A percentile compares a stretch with the other conserved stretches of the same genome.
Conservation (phyloP, 192 early-diverging fungal genomes). For the Entomortierella lignicola region DNA sequence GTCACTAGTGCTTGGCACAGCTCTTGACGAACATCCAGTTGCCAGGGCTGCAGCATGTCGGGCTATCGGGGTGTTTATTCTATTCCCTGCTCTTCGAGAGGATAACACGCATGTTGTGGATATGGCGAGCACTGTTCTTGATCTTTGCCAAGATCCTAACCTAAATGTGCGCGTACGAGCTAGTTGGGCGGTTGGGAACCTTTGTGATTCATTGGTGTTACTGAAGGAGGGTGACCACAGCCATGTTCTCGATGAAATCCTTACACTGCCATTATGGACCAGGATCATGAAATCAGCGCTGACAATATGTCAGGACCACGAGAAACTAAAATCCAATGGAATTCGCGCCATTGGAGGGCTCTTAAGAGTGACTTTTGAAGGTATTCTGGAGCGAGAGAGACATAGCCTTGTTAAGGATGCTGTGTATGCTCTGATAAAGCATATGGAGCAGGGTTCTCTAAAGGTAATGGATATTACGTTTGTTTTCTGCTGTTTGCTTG, state of each 20-base stretch:
- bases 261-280: constrained; percentile 57
- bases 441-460: constrained; percentile 69
- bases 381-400: constrained; percentile 57
- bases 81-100: constrained; percentile 64
- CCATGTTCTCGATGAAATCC: constrained; percentile 52
- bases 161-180: constrained; percentile 73
- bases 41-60: constrained; percentile 74
- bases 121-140: constrained; percentile 62
- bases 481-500: not conserved
- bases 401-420: constrained; percentile 61
- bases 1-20: constrained; percentile 56
- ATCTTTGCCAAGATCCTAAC: constrained; percentile 62
- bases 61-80: constrained; percentile 73
- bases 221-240: constrained; percentile 30
- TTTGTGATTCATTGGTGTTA: constrained; percentile 70
- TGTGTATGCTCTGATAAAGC: constrained; percentile 62
- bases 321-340: constrained; percentile 82
- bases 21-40: constrained; percentile 62
- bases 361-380: constrained; percentile 61
- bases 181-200: constrained; percentile 84
- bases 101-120: constrained; percentile 69
- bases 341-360: constrained; percentile 76
- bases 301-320: constrained; percentile 71
- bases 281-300: constrained; percentile 61
- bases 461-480: constrained; percentile 57